Base-by-base conservation (phyloP, 805 yeast genomes). In the Starmerella apis region DNA sequence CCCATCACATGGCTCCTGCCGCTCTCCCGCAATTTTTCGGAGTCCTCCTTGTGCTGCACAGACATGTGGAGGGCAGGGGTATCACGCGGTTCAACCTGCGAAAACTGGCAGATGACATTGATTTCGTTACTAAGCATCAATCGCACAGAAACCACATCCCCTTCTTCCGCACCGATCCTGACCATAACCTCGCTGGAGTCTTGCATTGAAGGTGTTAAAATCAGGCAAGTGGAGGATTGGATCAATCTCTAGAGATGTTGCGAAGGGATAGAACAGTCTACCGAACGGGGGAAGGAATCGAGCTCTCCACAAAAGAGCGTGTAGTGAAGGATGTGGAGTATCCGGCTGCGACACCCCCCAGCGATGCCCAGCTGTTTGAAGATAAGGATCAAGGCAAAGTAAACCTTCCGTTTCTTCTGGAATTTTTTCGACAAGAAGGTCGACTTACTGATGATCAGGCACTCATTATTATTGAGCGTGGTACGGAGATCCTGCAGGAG, bases 351-450 rank as follows among this genome's bases (percentile, higher is more conserved):
- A 65, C 67, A 42, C 70, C 70, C 16, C 96, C 96, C 0, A 64
- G 74, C 0, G 86, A 88, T 62, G 74, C 68, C 4, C 79, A 84
- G 62, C 70, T 90, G 16, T 90, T 86, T 59, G 72, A 73, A 48
- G 87, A 86, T 1, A 58, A 57, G 22, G 56, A 55, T 14, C 30
- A 28, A 8, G 46, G 50, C 13, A 67, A 78, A 51, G 96, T 96
- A 10, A 77, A 86, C 61, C 75, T 79, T 57, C 77, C 68, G 37
- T 83, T 84, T 59, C 66, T 92, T 49, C 79, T 75, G 56, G 75
- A 79, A 23, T 96, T 86, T 67, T 83, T 88, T 57, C 69, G 73
- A 56, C 70, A 74, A 36, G 96, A 92, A 65, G 97, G 98, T 2
- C 73, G 95, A 50, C 68, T 90, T 36, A 71, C 75, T 13, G 81